Evolutionary conservation across 129 eudicot species (phyloP).

Genomic region (Pulicaria dysenterica): DNA sequence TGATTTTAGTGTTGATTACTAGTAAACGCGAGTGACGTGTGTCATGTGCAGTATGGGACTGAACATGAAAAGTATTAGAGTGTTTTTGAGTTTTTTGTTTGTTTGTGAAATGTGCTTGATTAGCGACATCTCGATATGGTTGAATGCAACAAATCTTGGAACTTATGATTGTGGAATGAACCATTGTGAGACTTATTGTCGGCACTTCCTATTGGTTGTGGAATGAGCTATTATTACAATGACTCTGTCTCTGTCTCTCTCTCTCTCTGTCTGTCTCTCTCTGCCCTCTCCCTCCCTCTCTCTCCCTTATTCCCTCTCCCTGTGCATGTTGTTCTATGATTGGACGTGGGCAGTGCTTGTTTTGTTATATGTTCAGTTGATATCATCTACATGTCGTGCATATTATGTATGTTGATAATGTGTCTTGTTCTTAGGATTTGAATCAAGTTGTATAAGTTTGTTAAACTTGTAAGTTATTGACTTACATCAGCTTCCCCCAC

Average conservation of each 20-base stretch:
- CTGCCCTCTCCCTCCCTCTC: too few species aligned
- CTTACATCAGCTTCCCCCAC: conserved; percentile 6
- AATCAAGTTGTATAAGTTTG: background rate
- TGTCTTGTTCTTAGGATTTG: too few species aligned
- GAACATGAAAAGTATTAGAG: background rate
- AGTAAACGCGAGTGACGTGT: background rate
- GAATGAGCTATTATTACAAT: too few species aligned
- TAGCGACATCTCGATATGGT: conserved; percentile 1
- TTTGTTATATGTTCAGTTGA: too few species aligned
- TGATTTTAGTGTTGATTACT: background rate
- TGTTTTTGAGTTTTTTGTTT: background rate
- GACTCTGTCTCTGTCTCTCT: too few species aligned
- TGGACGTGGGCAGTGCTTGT: background rate
- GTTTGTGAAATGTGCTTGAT: background rate
- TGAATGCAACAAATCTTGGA: background rate
- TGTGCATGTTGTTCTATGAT: background rate
- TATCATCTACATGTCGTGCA: too few species aligned
- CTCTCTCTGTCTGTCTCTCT: too few species aligned
- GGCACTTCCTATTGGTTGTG: too few species aligned
- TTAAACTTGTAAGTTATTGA: background rate
- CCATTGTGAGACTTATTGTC: background rate
- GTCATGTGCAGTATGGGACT: background rate
- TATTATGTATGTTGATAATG: too few species aligned
- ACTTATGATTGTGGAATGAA: conserved; percentile 28
- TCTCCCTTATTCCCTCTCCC: background rate